These are phyloP conservation scores for Phytophthora sp. DNA, from an alignment of 352 stramenopile species.

Conservation along the genomic window DNA sequence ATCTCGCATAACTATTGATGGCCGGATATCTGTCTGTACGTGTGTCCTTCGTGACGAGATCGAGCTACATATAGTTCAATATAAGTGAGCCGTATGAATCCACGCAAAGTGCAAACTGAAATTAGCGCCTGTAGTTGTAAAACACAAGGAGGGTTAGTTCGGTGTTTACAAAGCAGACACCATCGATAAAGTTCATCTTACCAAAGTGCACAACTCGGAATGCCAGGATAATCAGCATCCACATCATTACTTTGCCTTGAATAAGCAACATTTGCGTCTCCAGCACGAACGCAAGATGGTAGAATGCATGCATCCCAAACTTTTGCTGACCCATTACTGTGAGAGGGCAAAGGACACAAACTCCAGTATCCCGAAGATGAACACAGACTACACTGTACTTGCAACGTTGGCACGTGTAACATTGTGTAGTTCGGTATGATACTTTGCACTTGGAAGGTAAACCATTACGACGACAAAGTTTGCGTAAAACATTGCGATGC, in stretches of 20 bases:
- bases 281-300: constrained; percentile 40
- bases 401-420: constrained; percentile 12
- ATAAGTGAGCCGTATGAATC: too few relatives aligned
- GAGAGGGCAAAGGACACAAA: constrained; percentile 24
- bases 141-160: too few relatives aligned
- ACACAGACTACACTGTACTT: constrained; percentile 20
- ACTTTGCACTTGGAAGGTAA: constrained; percentile 29
- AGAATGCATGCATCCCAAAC: constrained; percentile 18
- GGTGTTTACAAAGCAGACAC: too few relatives aligned
- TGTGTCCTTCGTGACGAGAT: too few relatives aligned
- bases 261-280: constrained; percentile 27
- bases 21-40: too few relatives aligned
- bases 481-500: constrained; percentile 33
- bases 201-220: constrained; percentile 32
- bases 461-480: constrained; percentile 23
- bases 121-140: too few relatives aligned
- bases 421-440: constrained; percentile 33
- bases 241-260: constrained; percentile 37
- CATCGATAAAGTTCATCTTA: too few relatives aligned
- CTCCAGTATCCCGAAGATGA: constrained; percentile 28
- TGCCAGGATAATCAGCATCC: constrained; percentile 25
- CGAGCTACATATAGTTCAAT: too few relatives aligned
- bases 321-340: constrained; percentile 7
- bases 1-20: too few relatives aligned
- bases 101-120: too few relatives aligned